Evolutionary conservation across 2,329 filamentous ascomycete species (phyloP).

Genomic region (Cladophialophora psammophila): DNA sequence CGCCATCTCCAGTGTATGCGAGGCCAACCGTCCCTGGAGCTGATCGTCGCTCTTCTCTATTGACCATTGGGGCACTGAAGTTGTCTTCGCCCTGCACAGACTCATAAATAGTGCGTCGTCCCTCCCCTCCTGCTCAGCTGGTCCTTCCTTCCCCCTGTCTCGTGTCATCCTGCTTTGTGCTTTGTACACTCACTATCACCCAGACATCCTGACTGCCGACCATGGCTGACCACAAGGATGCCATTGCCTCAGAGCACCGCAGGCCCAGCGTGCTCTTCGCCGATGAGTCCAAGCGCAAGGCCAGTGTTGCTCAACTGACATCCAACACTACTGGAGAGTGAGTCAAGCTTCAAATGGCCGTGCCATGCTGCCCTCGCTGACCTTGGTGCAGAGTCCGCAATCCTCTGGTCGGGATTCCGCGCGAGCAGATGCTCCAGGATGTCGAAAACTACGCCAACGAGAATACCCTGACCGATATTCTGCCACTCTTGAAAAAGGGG

Average conservation of each 20-base stretch:
- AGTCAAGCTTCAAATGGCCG: constrained; percentile 24
- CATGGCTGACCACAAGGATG: constrained; percentile 32
- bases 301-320: constrained; percentile 43
- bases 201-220: constrained; percentile 8
- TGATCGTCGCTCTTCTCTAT: not conserved
- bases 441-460: constrained; percentile 56
- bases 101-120: constrained; percentile 13
- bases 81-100: constrained; percentile 3
- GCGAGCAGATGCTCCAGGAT: constrained; percentile 42
- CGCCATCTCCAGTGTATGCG: not conserved
- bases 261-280: constrained; percentile 30
- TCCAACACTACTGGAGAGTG: constrained; percentile 47
- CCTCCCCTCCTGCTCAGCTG: constrained; percentile 7
- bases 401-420: constrained; percentile 45
- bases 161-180: not conserved
- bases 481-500: constrained; percentile 68
- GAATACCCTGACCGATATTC: constrained; percentile 66
- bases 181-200: not conserved
- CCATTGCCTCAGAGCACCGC: constrained; percentile 16
- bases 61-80: constrained; percentile 11
- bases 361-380: constrained; percentile 3
- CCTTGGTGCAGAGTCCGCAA: constrained; percentile 39
- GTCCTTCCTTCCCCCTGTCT: constrained; percentile 3
- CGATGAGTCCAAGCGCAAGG: constrained; percentile 37
- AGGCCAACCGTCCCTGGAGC: not conserved